Base-by-base conservation (phyloP, 129 eudicot genomes). In the Flaveria brownii region DNA sequence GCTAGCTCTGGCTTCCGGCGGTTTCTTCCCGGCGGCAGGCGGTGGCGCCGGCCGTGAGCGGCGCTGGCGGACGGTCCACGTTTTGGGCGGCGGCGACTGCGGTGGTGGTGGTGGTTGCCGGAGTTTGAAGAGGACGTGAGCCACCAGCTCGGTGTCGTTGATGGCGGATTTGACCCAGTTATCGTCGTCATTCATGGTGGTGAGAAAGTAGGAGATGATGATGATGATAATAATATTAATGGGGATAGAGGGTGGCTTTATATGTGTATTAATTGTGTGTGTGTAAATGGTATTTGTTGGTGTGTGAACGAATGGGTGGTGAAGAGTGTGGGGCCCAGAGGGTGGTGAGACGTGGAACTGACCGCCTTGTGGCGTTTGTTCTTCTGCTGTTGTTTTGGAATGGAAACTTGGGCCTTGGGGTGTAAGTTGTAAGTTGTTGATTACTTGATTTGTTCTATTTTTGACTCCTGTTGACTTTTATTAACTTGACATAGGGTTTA, bases 11-110 rank as follows among this genome's bases (percentile, higher is more conserved):
- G 82, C 42, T 3, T 36, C 20, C 3, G 71, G 46, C 18, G 59
- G 14, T 72, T 61, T 79, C 33, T 68, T 50, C 28, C 2, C 80
- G 47, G 46, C 36, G 80, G 60, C n/a, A 22, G 75, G 57, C 26
- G 75, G 79, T 11, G 16, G 78, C 1, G 68, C 63, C 6, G n/a
- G 64, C 6, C 16, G 63, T 18, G 92, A 83, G 23, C 96, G 84
- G 28, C 87, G 89, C 49, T 87, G 92, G 2, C 92, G 91, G 25
- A 83, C 82, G 71, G 76, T 76, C 92, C 92, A 89, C n/a, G 82
- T 39, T 20, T 64, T 64, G 4, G 73, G 52, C 14, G 88, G 80
- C 46, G 77, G 22, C 4, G 80, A 13, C 22, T 72, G 8, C 15
- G 74, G 36, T 30, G 36, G 36, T 28, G 5, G 77, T 17, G 69